Evolutionary conservation across 768 basidiomycete genomes (phyloP), one percentile per base, ranked within the genome.

Genomic region (Mycena chlorophos): DNA sequence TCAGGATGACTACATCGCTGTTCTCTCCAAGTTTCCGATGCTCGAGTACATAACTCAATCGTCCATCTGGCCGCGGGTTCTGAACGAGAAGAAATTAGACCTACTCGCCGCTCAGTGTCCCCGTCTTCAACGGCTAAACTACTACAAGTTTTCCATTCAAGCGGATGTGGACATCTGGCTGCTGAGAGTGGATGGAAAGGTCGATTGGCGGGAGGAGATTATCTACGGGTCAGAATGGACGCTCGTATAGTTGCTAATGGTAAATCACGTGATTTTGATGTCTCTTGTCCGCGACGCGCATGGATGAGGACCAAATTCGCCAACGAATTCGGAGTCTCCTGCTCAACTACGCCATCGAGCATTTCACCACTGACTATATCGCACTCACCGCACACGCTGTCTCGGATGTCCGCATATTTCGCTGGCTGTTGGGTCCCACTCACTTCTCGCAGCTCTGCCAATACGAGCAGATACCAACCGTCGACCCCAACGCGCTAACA

Each of bases 341-440:
- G 26, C 69, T 81, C 26, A 73, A 78, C 38, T 89, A 88, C 61
- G 78, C 72, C 5, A 73, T 73, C 30, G 68, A 65, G 17, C 79
- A 89, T 66, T 68, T 85, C 28, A 80, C 84, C 0, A 78, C 70
- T 51, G 76, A 86, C 64, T 79, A 88, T 64, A 68, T 82, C 40
- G 65, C 73, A 14, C 82, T 78, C 62, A 87, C 86, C 3, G 73
- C 81, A 56, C 65, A 70, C 52, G 72, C 76, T 2, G 78, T 82
- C 16, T 62, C 74, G 37, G 73, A 83, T 62, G 86, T 79, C 52
- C 49, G 73, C 48, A n/a, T 55, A 49, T 43, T 53, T 56, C 49
- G 6, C 30, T 40, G 51, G 16, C 31, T 20, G 52, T 56, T 25
- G 49, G 34, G 39, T 26, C 30, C 19, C 37, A 34, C 39, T 20